Base-by-base conservation (phyloP, 305 asterid species). In the Fraxinus latifolia region DNA sequence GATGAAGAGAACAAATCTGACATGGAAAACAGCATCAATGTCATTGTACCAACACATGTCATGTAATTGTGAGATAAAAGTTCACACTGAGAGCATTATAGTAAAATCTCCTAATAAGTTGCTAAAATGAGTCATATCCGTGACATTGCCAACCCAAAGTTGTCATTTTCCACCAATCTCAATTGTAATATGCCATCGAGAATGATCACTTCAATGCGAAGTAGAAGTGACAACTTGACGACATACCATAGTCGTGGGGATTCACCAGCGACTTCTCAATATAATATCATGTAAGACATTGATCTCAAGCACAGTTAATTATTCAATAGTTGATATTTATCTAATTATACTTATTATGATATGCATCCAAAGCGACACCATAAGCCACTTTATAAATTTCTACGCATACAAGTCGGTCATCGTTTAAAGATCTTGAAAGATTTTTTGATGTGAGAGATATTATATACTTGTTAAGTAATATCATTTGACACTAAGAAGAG, bases 21-120 rank as follows among this genome's bases (percentile, higher is more conserved):
- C 67, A 68, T 77, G 85, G 53, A 80, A 88, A 85, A 85, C 84
- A 80, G 39, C 58, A 65, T 62, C 75, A 72, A 72, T 77, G 80
- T 62, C 77, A 21, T 23, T 34, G 5, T 17, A 73, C 33, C 32
- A 68, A 8, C 44, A 32, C 23, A 31, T 29, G 44, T 21, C 75
- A 14, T 68, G 17, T 68, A 11, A 68, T 14, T 6, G 39, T 15
- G 44, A 31, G n/a, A 9, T 11, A 25, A 9, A 9, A 65, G 73
- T 65, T 1, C 7, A 25, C 32, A 0, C 2, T 1, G 6, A 25
- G 73, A 14, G 0, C 76, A 70, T 1, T 70, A 0, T 32, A 70
- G 23, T 31, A 6, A 31, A 31, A 31, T n/a, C 14, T 21, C 0
- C 76, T 70, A 1, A n/a, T n/a, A 31, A 15, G 25, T 32, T 31